These are phyloP conservation scores for Beauveria pseudobassiana DNA, from an alignment of 2,329 filamentous ascomycete genomes.

Conservation along the genomic window DNA sequence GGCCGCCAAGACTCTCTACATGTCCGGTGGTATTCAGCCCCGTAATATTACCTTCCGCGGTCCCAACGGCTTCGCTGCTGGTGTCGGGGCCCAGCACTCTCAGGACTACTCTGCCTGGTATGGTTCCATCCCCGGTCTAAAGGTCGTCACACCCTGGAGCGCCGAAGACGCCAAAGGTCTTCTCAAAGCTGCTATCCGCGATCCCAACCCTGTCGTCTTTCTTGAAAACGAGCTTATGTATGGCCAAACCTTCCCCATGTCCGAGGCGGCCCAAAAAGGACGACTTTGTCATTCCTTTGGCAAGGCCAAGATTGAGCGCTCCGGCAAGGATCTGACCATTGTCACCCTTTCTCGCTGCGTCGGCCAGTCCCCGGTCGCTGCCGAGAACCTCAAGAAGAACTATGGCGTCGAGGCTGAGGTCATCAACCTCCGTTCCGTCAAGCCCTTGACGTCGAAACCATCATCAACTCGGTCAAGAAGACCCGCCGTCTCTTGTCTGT, in stretches of 20 bases:
- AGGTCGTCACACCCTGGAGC: conserved; percentile 95
- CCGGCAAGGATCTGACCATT: conserved; percentile 92
- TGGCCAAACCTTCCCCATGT: conserved; percentile 93
- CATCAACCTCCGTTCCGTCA: conserved; percentile 95
- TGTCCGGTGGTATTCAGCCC: conserved; percentile 98
- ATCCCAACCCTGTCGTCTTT: conserved; percentile 93
- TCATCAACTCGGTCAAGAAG: conserved; percentile 98
- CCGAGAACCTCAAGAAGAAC: conserved; percentile 88
- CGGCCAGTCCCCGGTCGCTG: conserved; percentile 80
- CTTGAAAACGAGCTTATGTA: conserved; percentile 89
- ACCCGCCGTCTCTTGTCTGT: conserved; percentile 85
- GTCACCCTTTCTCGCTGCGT: conserved; percentile 93
- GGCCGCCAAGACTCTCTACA: conserved; percentile 97
- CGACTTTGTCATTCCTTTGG: conserved; percentile 95
- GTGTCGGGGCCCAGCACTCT: conserved; percentile 95
- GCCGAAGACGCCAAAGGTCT: conserved; percentile 97
- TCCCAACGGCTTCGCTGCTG: conserved; percentile 93
- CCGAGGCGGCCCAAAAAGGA: conserved; percentile 87
- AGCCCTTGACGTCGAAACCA: conserved; percentile 94
- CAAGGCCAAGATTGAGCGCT: conserved; percentile 98
- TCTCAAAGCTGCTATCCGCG: conserved; percentile 93
- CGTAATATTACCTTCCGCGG: conserved; percentile 99
- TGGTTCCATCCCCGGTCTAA: conserved; percentile 92
- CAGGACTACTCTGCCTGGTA: conserved; percentile 99
- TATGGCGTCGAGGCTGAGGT: conserved; percentile 95